These are phyloP conservation scores for Cryptococcus sp. DNA, from an alignment of 1,284 basidiomycete species.

Conservation along the genomic window DNA sequence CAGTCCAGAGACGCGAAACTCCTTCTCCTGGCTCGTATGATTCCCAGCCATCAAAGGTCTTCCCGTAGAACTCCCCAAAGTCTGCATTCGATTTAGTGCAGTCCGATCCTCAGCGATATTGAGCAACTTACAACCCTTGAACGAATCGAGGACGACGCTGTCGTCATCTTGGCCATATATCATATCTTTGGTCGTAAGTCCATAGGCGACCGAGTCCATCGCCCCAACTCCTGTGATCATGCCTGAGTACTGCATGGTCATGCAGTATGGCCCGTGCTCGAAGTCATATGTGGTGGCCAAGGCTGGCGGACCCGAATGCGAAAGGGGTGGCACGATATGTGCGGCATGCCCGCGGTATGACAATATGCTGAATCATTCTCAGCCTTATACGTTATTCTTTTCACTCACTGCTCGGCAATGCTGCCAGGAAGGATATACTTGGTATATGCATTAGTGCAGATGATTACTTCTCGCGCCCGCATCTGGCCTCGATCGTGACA, in stretches of 20 bases:
- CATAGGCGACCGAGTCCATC: slow-evolving; percentile 1
- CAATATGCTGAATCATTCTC: slow-evolving; percentile 17
- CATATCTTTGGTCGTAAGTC: slow-evolving; percentile 10
- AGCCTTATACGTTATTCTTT: too few species aligned
- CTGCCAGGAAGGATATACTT: slow-evolving; percentile 24
- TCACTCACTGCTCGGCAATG: too few species aligned
- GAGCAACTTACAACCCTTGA: slow-evolving; percentile 7
- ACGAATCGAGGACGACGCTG: slow-evolving; percentile 9
- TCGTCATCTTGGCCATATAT: slow-evolving; percentile 23
- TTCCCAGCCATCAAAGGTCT: slow-evolving; percentile 29
- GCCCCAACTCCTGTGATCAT: slow-evolving; percentile 25
- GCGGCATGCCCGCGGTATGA: slow-evolving; percentile 30
- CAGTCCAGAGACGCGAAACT: slow-evolving; percentile 28
- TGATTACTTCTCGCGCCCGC: slow-evolving; percentile 28
- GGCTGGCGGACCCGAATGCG: slow-evolving; percentile 17
- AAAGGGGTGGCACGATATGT: slow-evolving; percentile 24
- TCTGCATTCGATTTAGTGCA: slow-evolving; percentile 1
- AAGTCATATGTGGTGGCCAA: slow-evolving; percentile 25
- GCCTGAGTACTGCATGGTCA: slow-evolving; percentile 27
- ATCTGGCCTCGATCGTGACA: slow-evolving; percentile 27
- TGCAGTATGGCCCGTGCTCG: slow-evolving; percentile 32
- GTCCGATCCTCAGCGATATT: background rate
- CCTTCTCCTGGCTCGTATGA: slow-evolving; percentile 29
- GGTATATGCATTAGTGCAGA: slow-evolving; percentile 46
- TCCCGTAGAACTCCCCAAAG: slow-evolving; percentile 15